These are phyloP conservation scores for Setaria viridis DNA, from an alignment of 202 grass and related monocot genomes.

Conservation along the genomic window DNA sequence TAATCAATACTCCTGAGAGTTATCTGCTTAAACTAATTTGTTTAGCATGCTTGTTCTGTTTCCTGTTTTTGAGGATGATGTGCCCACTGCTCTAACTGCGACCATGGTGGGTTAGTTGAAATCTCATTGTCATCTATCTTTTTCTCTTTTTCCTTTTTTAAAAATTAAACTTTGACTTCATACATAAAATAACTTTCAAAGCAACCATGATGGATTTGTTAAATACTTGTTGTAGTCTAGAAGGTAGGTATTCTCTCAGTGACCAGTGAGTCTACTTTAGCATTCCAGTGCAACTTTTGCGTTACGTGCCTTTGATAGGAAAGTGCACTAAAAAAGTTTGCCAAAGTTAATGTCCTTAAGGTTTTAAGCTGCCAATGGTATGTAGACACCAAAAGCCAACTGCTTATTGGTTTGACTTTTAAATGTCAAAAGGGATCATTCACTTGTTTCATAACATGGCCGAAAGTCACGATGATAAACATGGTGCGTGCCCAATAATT, in stretches of 20 bases:
- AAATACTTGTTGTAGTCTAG: conserved; percentile 37
- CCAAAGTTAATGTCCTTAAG: conserved; percentile 56
- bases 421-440: conserved; percentile 55
- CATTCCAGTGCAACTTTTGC: conserved; percentile 45
- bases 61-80: conserved; percentile 34
- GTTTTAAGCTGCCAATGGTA: conserved; percentile 61
- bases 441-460: conserved; percentile 42
- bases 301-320: conserved; percentile 59
- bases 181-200: conserved; percentile 43
- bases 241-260: conserved; percentile 46
- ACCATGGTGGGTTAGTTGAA: conserved; percentile 45
- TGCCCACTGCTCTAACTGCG: conserved; percentile 35
- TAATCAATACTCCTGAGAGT: conserved; percentile 11
- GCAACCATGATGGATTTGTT: conserved; percentile 44
- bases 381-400: conserved; percentile 57
- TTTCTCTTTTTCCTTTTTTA: not conserved
- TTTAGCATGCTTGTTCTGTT: conserved; percentile 29
- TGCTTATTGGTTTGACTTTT: conserved; percentile 59
- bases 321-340: conserved; percentile 64
- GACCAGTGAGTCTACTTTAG: conserved; percentile 44
- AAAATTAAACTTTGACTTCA: conserved; percentile 31
- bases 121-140: conserved; percentile 41
- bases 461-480: conserved; percentile 51
- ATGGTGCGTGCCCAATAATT: conserved; percentile 24
- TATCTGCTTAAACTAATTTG: not conserved